These are phyloP conservation scores for Cytidiella melzeri DNA, from an alignment of 768 basidiomycete species.

Conservation along the genomic window DNA sequence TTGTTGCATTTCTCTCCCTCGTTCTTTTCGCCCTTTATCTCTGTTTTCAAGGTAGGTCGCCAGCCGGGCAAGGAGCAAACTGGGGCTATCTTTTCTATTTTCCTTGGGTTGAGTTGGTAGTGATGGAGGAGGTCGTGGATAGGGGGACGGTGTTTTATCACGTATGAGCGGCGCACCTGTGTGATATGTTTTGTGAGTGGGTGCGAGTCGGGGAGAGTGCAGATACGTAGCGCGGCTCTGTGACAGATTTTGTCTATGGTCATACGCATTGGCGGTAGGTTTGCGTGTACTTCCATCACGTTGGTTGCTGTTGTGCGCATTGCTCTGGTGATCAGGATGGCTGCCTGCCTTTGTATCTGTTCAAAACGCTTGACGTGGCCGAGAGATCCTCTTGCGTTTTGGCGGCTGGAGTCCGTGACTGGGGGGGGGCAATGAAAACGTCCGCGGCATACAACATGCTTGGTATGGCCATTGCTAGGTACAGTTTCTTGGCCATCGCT, in stretches of 20 bases:
- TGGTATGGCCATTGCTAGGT: conserved; percentile 21
- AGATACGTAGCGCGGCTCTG: conserved; percentile 11
- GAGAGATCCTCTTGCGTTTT: not conserved
- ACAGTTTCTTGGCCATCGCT: conserved; percentile 19
- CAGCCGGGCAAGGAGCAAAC: conserved; percentile 9
- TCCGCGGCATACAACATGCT: conserved; percentile 29
- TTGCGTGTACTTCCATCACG: conserved; percentile 15
- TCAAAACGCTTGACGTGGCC: conserved; percentile 9
- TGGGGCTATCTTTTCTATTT: conserved; percentile 15
- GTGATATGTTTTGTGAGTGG: conserved; percentile 11
- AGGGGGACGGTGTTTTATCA: conserved; percentile 15
- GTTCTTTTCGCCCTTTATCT: conserved; percentile 1
- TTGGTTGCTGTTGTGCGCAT: conserved; percentile 20
- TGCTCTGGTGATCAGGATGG: conserved; percentile 17
- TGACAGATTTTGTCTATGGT: conserved; percentile 13
- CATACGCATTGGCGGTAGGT: conserved; percentile 15
- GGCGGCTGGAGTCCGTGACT: not conserved
- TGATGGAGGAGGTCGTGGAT: conserved; percentile 19
- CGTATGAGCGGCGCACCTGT: conserved; percentile 1
- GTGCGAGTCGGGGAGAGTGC: conserved; percentile 17
- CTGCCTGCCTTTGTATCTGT: conserved; percentile 19
- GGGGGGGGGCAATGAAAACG: conserved; percentile 15
- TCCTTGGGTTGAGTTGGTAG: conserved; percentile 10
- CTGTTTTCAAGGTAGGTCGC: not conserved
- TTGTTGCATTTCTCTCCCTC: conserved; percentile 7